Evolutionary conservation across 805 yeast species (phyloP), one percentile per base, ranked within the genome.

Genomic region (Yarrowia sp.): DNA sequence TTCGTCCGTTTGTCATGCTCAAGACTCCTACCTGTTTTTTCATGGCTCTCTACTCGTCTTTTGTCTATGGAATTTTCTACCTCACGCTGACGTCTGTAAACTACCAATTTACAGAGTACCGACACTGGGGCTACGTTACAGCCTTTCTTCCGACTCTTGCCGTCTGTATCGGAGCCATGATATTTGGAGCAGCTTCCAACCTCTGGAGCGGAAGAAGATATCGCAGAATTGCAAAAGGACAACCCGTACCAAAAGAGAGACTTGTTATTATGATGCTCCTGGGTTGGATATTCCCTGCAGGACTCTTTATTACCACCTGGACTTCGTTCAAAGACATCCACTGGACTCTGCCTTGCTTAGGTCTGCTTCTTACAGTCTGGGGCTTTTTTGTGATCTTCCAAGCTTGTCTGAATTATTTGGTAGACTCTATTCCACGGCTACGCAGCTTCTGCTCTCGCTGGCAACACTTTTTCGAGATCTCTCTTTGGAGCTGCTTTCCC

Each of bases 301-400:
- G 97, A 60, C 76, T 91, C 65, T 79, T 91, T 70, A 88, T 96
- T 96, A 79, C 91, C 72, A 82, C 88, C 62, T 91, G 97, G 97
- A 78, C 92, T 12, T 74, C 74, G 44, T 68, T 70, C 27, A 71
- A 72, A 49, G 66, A 66, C 9, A 71, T 79, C 19, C 83, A 76
- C 64, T 82, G 84, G 84, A 72, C 79, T n/a, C 81, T 78, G 6
- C 88, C 86, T 24, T 77, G 81, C 72, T 73, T 84, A 44, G 87
- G 84, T 6, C 78, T 84, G n/a, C 76, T 77, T 8, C 66, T 81
- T 19, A 78, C 82, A 61, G 83, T 83, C 3, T 70, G 76, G 65
- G 87, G 87, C 9, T 78, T 84, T 65, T 72, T 84, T 58, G 75
- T 80, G 47, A 80, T 83, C 53, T 85, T 85, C 77, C 82, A 82